A percentile compares a stretch with the other conserved stretches of the same genome.
Conservation (phyloP, 208 protist genomes). For the Acanthamoeba sp. region DNA sequence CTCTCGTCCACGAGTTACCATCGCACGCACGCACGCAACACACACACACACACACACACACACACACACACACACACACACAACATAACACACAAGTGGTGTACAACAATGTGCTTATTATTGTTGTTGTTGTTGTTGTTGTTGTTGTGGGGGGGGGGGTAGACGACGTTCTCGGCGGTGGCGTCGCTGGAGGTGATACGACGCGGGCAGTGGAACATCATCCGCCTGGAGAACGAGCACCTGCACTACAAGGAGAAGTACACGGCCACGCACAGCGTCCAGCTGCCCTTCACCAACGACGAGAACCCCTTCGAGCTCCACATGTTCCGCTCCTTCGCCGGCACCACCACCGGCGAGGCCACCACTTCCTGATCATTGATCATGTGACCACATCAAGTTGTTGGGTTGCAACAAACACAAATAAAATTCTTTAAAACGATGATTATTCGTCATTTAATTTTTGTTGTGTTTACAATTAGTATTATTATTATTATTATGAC, state of each 20-base stretch:
- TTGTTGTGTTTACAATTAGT: neutral
- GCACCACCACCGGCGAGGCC: neutral
- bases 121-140: neutral
- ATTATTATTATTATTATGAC: neutral
- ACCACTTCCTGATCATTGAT: neutral
- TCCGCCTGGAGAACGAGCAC: conserved; percentile 89
- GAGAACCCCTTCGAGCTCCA: conserved; percentile 9
- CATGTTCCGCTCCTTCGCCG: neutral
- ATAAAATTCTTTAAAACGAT: neutral
- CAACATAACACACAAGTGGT: no score
- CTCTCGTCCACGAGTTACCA: no score
- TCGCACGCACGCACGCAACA: no score
- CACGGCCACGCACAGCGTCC: conserved; percentile 51
- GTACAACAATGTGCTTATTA: neutral
- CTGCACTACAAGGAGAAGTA: conserved; percentile 86
- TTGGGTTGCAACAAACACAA: no score
- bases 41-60: no score
- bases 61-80: no score
- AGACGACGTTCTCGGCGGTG: conserved; percentile 74
- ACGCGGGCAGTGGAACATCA: conserved; percentile 86
- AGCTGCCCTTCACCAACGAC: neutral
- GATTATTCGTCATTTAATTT: neutral
- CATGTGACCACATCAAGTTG: no score
- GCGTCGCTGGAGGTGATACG: conserved; percentile 83
- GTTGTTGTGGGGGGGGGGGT: neutral